These are phyloP conservation scores for Aquanectria penicillioides DNA, from an alignment of 2,329 filamentous ascomycete species.

Conservation along the genomic window DNA sequence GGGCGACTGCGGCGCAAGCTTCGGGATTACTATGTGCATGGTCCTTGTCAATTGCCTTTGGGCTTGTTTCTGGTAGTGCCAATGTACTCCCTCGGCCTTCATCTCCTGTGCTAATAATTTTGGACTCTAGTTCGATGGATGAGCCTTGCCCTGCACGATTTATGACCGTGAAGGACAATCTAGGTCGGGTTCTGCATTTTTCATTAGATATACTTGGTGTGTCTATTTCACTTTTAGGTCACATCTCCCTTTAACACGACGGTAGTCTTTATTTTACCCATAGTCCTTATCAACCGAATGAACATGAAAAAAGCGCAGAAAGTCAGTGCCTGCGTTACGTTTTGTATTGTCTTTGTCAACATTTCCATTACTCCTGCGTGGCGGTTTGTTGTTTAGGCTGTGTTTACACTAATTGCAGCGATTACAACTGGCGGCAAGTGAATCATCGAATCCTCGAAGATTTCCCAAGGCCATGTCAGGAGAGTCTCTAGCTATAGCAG, in stretches of 20 bases:
- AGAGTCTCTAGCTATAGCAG: neutral
- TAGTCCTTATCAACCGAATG: neutral
- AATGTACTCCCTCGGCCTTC: no score
- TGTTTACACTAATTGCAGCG: neutral
- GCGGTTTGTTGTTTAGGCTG: constrained; percentile 4
- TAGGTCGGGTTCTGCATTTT: constrained; percentile 8
- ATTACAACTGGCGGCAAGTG: constrained; percentile 1
- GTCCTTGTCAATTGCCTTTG: neutral
- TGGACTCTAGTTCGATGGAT: neutral
- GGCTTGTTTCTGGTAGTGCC: neutral
- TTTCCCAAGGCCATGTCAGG: no score
- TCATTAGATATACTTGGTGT: neutral
- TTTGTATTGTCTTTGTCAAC: neutral
- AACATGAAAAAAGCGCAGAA: constrained; percentile 5
- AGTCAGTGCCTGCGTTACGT: constrained; percentile 1
- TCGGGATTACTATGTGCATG: neutral
- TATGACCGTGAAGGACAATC: neutral
- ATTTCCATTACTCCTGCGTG: neutral
- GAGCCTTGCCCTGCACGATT: neutral
- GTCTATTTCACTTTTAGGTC: no score
- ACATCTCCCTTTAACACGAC: neutral
- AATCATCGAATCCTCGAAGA: no score
- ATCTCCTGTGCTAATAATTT: no score
- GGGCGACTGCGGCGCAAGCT: neutral
- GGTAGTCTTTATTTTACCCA: constrained; percentile 1